phyloP scores from a whole-genome alignment of 2,329 filamentous ascomycete species.

The Exophiala viscosa region DNA sequence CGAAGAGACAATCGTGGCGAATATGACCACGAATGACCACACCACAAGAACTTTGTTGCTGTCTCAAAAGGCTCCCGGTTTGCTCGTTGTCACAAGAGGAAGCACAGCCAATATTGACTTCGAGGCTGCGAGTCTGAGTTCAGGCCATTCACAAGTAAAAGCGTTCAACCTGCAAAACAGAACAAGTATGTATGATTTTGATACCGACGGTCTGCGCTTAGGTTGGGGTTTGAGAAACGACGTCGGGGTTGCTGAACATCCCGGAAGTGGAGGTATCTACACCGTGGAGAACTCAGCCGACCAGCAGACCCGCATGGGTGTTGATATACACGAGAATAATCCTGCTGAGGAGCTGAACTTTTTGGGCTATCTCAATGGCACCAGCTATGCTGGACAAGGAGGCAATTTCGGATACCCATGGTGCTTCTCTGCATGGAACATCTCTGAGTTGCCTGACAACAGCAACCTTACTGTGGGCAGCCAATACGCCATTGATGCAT shows the following conservation, averaged over 20 bases:
- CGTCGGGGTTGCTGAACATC: conserved; percentile 60
- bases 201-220: conserved; percentile 49
- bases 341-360: conserved; percentile 73
- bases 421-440: conserved; percentile 66
- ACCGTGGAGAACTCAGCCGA: conserved; percentile 69
- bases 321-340: conserved; percentile 65
- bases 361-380: conserved; percentile 60
- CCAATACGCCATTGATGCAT: conserved; percentile 47
- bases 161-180: conserved; percentile 53
- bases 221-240: conserved; percentile 72
- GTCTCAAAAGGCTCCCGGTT: conserved; percentile 51
- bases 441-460: conserved; percentile 48
- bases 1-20: conserved; percentile 53
- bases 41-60: conserved; percentile 64
- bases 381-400: conserved; percentile 39
- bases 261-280: conserved; percentile 48
- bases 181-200: conserved; percentile 43
- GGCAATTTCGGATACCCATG: conserved; percentile 65
- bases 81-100: conserved; percentile 64
- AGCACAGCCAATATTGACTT: conserved; percentile 61
- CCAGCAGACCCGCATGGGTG: conserved; percentile 54
- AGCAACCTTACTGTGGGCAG: conserved; percentile 42
- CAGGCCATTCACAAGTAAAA: conserved; percentile 65
- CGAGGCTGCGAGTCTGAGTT: conserved; percentile 47
- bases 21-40: conserved; percentile 62